Base-by-base conservation (phyloP, 371 early-diverging fungal genomes). In the Apophysomyces ossiformis region DNA sequence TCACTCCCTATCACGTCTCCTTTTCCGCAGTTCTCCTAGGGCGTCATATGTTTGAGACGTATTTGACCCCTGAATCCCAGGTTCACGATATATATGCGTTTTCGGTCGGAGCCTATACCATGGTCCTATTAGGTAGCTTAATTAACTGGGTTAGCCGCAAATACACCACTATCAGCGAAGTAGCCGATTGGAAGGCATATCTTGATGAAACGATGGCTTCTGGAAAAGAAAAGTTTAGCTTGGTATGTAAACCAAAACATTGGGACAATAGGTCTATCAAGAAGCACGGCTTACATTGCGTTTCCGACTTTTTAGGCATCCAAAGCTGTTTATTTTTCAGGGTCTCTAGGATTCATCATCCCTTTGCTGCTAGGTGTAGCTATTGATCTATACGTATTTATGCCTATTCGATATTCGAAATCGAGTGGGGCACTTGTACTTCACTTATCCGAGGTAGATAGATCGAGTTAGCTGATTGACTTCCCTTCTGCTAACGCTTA, bases 61-160 rank as follows among this genome's bases (percentile, higher is more conserved):
- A 82, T 57, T 66, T 84, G 38, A 68, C 67, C 13, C 65, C 78
- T 36, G 73, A 62, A 15, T 69, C 68, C 4, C 67, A 71, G 36
- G 82, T 87, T 4, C 87, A 89, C 59, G 90, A 90, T 58, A 58
- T 86, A 6, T 90, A 90, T 63, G 72, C 88, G 4, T 83, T 89
- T 66, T 71, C 69, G 7, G 71, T 78, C 15, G 83, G 83, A 12
- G 65, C 78, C 6, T 78, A 79, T 59, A 44, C 76, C 7, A 74
- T 82, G 73, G 63, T 70, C 12, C 63, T 72, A n/a, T 45, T 76
- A 6, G 64, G 61, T 11, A 63, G 66, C 36, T n/a, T 68, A 3
- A 58, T 64, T 57, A 62, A 69, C 43, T 76, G 73, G 74, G 12
- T 67, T 9, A 50, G 64, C 6, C 73, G 73, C 13, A 73, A 61